Base-by-base conservation (phyloP, 73 alveolate genomes). In the Blepharisma japonicum region DNA sequence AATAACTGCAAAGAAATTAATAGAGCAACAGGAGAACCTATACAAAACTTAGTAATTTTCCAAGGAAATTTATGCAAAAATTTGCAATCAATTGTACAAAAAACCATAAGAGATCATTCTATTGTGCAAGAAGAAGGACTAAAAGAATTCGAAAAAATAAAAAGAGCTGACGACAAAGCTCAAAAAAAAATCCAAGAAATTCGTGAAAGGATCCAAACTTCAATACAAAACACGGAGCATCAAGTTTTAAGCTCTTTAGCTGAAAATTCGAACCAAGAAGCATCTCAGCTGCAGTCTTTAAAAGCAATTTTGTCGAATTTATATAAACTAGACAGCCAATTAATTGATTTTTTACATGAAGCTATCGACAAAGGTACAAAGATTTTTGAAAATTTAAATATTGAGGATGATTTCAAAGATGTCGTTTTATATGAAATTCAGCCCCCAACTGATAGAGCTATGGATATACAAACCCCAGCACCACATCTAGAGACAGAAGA, bases 381-480 rank as follows among this genome's bases (percentile, higher is more conserved):
- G 5, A 2, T 25, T 18, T 9, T 61, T 25, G n/a, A 14, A 61
- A 39, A 61, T 14, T n/a, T 61, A n/a, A 61, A 25, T 9, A 25
- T 61, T 9, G 74, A 11, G 14, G 74, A 61, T 14, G 74, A 61
- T 25, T 61, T 61, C 48, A 61, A 61, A 61, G 47, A 61, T 25
- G 47, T 25, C 1, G 18, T 14, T 14, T n/a, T 61, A 8, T 61
- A 61, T 61, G 46, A 8, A 61, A 61, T 32, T 32, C 42, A 32
- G 42, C 42, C 42, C 5, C 42, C 42, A 32, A 32, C 42, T 32
- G 42, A 32, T 32, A 32, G 42, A 32, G 42, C 42, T 32, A 32
- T 32, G 42, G 42, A 32, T 32, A 32, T 32, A 32, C 42, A 32
- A 32, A 32, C 42, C 42, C 42, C 42, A 32, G 42, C 42, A 3